Evolutionary conservation across 805 yeast genomes (phyloP), one percentile per base, ranked within the genome.

Genomic region (Barnettozyma sucrosica): DNA sequence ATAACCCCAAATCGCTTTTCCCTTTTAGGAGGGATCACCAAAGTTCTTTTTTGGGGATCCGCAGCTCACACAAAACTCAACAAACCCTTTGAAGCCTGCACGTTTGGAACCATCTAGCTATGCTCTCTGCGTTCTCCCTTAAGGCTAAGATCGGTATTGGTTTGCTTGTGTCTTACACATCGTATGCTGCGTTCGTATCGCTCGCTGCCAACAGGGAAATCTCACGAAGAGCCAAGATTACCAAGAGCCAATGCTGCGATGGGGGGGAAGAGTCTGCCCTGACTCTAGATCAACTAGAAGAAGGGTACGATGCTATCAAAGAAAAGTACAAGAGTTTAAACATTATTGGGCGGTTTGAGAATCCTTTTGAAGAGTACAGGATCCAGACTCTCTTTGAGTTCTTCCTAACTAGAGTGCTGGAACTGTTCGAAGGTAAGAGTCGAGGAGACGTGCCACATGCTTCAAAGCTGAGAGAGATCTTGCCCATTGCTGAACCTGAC

Each of bases 371-470:
- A 16, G 97, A 92, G 61, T 92, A 92, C 62, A 73, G 97, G 44
- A 85, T 89, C 7, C 97, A 90, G 65, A 89, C 97, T 0, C 72
- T 88, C 8, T 85, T 85, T 61, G 97, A 92, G 66, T 92, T 90
- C 65, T 69, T 87, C 25, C 70, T 77, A 38, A 84, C 90, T 55
- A 70, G 97, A 19, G 51, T 89, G 4, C 63, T 80, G 48, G 97
- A 89, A 62, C 61, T 88, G 4, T 74, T 85, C 55, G 86, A 85
- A 55, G 64, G 72, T 14, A 69, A 68, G 28, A 73, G 80, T 11
- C 66, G 87, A 50, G 83, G 89, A 37, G 76, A 80, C 2, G 69
- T 81, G 7, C 89, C 88, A 0, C 54, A 59, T 5, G 11, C 24
- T 3, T 62, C 64, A 3, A 74, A 74, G 38, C 71, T 87, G 42